These are phyloP conservation scores for Dendryphion nanum DNA, from an alignment of 2,329 filamentous ascomycete genomes.

Conservation along the genomic window DNA sequence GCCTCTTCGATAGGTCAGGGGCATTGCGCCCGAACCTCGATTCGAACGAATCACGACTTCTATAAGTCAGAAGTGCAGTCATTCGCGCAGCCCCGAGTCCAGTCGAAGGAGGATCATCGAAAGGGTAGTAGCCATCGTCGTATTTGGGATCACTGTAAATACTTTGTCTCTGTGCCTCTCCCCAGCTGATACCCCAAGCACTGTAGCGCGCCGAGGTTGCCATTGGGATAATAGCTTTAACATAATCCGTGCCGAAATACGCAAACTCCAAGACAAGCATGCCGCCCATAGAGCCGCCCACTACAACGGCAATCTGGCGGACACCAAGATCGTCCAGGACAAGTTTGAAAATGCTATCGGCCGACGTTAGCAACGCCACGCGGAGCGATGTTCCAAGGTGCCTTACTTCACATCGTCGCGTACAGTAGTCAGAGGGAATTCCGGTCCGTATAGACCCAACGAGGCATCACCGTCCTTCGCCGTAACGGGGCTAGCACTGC, in stretches of 20 bases:
- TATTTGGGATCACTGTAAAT: constrained; percentile 99
- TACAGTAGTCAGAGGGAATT: constrained; percentile 94
- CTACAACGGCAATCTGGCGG: constrained; percentile 71
- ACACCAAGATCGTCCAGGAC: constrained; percentile 79
- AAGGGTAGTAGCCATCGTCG: constrained; percentile 91
- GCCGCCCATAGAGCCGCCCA: constrained; percentile 83
- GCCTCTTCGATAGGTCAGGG: constrained; percentile 77
- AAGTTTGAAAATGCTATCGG: constrained; percentile 71
- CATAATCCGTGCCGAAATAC: constrained; percentile 85
- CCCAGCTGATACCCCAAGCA: constrained; percentile 90
- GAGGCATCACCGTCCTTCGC: constrained; percentile 75
- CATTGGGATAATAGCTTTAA: constrained; percentile 76
- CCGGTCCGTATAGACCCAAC: constrained; percentile 82
- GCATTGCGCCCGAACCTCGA: constrained; percentile 90
- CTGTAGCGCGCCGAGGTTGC: constrained; percentile 82
- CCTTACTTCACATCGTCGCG: constrained; percentile 90
- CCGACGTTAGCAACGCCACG: no score
- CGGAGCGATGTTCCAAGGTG: no score
- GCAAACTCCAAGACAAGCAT: constrained; percentile 93
- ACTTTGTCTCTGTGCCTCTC: constrained; percentile 82
- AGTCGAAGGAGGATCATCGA: constrained; percentile 79
- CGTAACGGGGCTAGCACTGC: constrained; percentile 84
- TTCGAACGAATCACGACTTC: constrained; percentile 96
- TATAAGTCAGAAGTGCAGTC: constrained; percentile 93
- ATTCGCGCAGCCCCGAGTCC: constrained; percentile 93